Conservation (phyloP, 352 stramenopile genomes). For the Phytophthora syringae region DNA sequence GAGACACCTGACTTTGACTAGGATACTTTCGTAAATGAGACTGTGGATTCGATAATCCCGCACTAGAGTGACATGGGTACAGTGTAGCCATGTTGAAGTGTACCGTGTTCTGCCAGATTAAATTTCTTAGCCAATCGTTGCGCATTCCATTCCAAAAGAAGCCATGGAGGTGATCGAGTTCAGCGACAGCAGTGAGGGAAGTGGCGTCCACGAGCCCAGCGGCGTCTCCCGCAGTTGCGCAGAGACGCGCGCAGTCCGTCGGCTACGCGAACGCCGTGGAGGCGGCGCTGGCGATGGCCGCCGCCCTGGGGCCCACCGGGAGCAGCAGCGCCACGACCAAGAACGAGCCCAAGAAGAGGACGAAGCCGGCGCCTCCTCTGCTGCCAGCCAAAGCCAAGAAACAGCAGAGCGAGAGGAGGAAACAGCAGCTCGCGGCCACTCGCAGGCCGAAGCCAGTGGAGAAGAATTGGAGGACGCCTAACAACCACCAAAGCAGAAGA, state of each 20-base stretch:
- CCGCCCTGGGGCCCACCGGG: conserved; percentile 15
- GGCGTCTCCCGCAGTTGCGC: neutral
- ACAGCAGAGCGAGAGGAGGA: neutral
- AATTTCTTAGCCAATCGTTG: too few relatives aligned
- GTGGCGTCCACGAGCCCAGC: conserved; percentile 10
- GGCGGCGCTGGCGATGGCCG: conserved; percentile 38
- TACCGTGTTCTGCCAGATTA: too few relatives aligned
- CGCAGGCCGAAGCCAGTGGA: neutral
- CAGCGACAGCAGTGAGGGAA: too few relatives aligned
- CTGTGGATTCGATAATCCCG: too few relatives aligned
- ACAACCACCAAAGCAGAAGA: neutral
- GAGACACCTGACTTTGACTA: neutral
- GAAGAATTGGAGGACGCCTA: conserved; percentile 5
- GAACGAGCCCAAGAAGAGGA: conserved; percentile 3
- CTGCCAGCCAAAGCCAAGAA: conserved; percentile 20
- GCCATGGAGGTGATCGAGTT: too few relatives aligned
- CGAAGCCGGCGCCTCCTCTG: conserved; percentile 14
- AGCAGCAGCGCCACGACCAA: neutral
- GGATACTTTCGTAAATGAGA: too few relatives aligned
- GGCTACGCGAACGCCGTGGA: conserved; percentile 38
- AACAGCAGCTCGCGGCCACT: neutral
- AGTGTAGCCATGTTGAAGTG: too few relatives aligned
- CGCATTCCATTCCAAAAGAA: too few relatives aligned
- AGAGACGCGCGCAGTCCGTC: conserved; percentile 13
- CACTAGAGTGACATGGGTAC: too few relatives aligned